Base-by-base conservation (phyloP, 1,139 yeast genomes). In the Protomyces inundatus region DNA sequence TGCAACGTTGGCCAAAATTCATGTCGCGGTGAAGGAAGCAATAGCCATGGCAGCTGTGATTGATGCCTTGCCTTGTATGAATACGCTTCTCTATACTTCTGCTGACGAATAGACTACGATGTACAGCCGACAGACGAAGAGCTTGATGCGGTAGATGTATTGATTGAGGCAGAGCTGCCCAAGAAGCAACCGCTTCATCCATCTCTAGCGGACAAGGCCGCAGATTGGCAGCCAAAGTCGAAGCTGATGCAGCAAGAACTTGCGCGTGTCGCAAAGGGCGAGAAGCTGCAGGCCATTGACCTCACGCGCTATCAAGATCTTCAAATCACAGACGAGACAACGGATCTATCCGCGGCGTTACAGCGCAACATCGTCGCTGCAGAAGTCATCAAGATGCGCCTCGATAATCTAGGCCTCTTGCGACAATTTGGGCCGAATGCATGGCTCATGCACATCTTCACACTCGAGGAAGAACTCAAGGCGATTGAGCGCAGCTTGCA, bases 371-470 rank as follows among this genome's bases (percentile, higher is more conserved):
- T 54, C 32, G 39, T 60, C 42, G 64, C 64, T 4, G 54, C 56
- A 4, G 50, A 37, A 30, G 64, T 58, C 37, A 54, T 60, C 54
- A 30, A 30, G 7, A 37, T 35, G 10, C 58, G 64, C 7, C 32
- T 37, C 14, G 58, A 46, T 39, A 54, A 60, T 45, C 54, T 60
- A 12, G n/a, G 57, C 10, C 33, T 60, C 10, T 16, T 60, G 16
- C 54, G 54, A 32, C 46, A 56, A 7, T 54, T 54, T 23, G 64
- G 64, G 5, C 34, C 58, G 12, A 60, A 60, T 36, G 64, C 64
- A 9, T 60, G 64, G 64, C 36, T 52, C 6, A 36, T 46, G 16
- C 64, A 60, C 45, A 54, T 60, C 14, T 45, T 40, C 33, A 53
- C 45, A 37, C 50, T 60, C 34, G 58, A 54, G 33, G 42, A 54